Conservation (phyloP, 2,329 filamentous ascomycete genomes). For the Penicillium sclerotiorum region DNA sequence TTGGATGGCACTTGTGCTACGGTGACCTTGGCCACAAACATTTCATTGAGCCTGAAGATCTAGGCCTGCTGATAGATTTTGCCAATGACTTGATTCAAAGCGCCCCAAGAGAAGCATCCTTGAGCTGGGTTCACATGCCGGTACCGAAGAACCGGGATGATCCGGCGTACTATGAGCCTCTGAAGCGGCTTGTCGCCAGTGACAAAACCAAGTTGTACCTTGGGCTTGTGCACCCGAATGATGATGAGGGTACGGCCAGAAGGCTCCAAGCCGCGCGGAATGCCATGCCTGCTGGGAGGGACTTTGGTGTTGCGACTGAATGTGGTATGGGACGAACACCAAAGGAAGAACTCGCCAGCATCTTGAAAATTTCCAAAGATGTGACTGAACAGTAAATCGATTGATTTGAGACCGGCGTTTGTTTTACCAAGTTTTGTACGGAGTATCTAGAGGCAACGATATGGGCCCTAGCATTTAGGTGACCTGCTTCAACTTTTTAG, state of each 20-base stretch:
- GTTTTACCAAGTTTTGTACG: no score
- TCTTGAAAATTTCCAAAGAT: not conserved
- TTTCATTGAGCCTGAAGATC: constrained; percentile 48
- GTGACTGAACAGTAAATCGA: no score
- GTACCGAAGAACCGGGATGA: not conserved
- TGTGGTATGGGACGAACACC: not conserved
- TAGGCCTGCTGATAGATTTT: constrained; percentile 39
- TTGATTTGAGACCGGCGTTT: no score
- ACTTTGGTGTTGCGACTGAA: not conserved
- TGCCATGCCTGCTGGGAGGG: not conserved
- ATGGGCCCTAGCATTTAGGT: no score
- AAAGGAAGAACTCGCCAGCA: not conserved
- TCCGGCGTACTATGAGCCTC: not conserved
- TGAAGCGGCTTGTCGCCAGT: not conserved
- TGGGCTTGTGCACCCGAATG: not conserved
- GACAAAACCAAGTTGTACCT: not conserved
- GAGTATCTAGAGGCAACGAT: no score
- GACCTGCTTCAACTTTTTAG: no score
- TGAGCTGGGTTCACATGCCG: not conserved
- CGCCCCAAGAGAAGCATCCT: not conserved
- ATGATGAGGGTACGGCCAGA: not conserved
- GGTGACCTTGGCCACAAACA: constrained; percentile 50
- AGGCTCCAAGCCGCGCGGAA: not conserved
- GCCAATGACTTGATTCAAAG: constrained; percentile 28
- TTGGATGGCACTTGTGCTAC: constrained; percentile 54